A percentile compares a stretch with the other conserved stretches of the same genome.
Evolutionary conservation across 495 filamentous ascomycete species (phyloP).

Genomic region (Saxophila tyrrhenica): DNA sequence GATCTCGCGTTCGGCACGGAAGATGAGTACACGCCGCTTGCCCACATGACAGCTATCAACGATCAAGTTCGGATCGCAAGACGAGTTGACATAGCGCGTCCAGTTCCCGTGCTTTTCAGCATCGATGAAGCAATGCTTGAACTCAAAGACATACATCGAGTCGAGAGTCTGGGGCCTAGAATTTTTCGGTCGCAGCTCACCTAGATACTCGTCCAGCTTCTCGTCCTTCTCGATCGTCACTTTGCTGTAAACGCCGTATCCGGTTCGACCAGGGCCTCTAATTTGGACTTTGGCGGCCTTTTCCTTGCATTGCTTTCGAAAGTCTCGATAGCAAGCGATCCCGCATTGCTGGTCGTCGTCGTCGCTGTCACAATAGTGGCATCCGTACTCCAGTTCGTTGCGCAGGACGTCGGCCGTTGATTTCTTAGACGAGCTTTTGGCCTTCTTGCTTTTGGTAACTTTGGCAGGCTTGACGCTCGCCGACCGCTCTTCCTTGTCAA

Average conservation of each 20-base stretch:
- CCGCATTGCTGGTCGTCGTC: not conserved
- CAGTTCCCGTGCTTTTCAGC: conserved; percentile 1
- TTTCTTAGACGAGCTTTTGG: not conserved
- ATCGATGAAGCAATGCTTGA: not conserved
- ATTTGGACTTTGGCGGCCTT: not conserved
- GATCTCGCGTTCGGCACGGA: not conserved
- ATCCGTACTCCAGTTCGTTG: not conserved
- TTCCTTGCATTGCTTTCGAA: not conserved
- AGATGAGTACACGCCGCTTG: not conserved
- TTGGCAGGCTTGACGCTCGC: not conserved
- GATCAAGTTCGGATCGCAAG: not conserved
- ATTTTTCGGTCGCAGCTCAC: not conserved
- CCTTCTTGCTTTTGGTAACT: not conserved
- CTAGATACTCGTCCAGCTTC: conserved; percentile 1
- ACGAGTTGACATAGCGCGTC: conserved; percentile 2
- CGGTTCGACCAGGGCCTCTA: not conserved
- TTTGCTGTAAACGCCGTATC: conserved; percentile 1
- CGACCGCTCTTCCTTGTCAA: not conserved
- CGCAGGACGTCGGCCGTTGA: not conserved
- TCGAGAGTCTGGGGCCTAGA: not conserved
- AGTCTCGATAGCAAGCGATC: not conserved
- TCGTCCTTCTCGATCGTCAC: not conserved
- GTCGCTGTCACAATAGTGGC: not conserved
- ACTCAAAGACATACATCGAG: not conserved
- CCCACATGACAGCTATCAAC: not conserved